Conservation (phyloP, 2,329 filamentous ascomycete species). For the Hypoxylon sp. region DNA sequence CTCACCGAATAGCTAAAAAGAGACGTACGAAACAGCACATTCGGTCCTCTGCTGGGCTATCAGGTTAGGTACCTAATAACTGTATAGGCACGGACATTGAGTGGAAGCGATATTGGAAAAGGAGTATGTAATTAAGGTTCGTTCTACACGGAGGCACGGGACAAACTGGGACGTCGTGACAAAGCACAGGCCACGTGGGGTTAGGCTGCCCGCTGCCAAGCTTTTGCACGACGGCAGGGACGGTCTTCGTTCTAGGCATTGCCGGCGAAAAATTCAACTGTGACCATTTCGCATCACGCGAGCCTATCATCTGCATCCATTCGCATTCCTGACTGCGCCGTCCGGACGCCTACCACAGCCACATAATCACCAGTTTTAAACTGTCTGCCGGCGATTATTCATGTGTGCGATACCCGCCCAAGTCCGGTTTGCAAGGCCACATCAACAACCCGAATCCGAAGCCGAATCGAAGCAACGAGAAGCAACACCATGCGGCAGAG, state of each 20-base stretch:
- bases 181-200: conserved; percentile 34
- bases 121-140: too few species aligned
- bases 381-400: conserved; percentile 25
- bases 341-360: conserved; percentile 15
- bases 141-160: too few species aligned
- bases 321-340: conserved; percentile 19
- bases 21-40: too few species aligned
- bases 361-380: conserved; percentile 29
- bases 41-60: too few species aligned
- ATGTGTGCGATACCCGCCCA: conserved; percentile 29
- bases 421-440: conserved; percentile 24
- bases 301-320: conserved; percentile 34
- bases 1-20: conserved; percentile 7
- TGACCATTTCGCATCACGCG: conserved; percentile 34
- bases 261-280: conserved; percentile 24
- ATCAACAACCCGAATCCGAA: conserved; percentile 27
- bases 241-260: conserved; percentile 4
- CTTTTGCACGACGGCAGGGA: conserved; percentile 17
- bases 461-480: conserved; percentile 32
- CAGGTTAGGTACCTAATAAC: too few species aligned
- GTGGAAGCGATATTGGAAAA: too few species aligned
- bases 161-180: too few species aligned
- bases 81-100: too few species aligned
- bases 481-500: conserved; percentile 67
- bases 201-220: neutral